Percentiles rank a stretch among this genome's conserved stretches.
These are phyloP conservation scores for Pseudocercospora macadamiae DNA, from an alignment of 2,329 filamentous ascomycete species.

Conservation along the genomic window DNA sequence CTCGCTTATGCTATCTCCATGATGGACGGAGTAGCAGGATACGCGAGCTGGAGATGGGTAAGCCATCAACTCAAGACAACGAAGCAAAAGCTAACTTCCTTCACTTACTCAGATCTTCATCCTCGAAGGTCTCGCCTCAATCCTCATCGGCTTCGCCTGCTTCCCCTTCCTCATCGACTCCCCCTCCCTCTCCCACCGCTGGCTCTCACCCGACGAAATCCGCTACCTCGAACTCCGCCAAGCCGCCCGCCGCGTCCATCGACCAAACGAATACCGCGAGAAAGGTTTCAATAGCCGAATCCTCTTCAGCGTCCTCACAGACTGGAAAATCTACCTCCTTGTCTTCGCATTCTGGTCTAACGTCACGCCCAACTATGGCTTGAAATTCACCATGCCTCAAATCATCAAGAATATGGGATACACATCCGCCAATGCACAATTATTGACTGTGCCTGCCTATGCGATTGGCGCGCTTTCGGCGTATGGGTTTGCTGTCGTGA, in stretches of 20 bases:
- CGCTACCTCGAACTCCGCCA: slow-evolving; percentile 19
- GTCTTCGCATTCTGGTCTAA: slow-evolving; percentile 42
- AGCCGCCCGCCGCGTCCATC: neutral
- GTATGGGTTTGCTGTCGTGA: slow-evolving; percentile 13
- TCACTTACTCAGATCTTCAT: slow-evolving; percentile 51
- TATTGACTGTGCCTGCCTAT: slow-evolving; percentile 36
- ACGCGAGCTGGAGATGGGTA: slow-evolving; percentile 38
- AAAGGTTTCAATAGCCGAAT: neutral
- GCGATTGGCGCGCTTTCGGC: slow-evolving; percentile 38
- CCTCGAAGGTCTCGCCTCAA: slow-evolving; percentile 60
- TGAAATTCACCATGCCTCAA: slow-evolving; percentile 25
- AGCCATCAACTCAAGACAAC: slow-evolving; percentile 28
- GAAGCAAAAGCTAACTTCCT: neutral
- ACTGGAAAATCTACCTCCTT: slow-evolving; percentile 53
- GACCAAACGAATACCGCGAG: neutral
- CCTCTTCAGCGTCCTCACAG: slow-evolving; percentile 44
- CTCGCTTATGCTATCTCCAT: slow-evolving; percentile 37
- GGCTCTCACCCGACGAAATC: slow-evolving; percentile 27
- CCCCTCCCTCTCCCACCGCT: slow-evolving; percentile 31
- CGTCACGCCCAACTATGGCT: neutral
- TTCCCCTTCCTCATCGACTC: slow-evolving; percentile 60
- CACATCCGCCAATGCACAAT: slow-evolving; percentile 27
- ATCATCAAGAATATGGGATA: slow-evolving; percentile 23
- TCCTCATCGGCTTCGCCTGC: slow-evolving; percentile 56
- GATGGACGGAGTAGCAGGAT: slow-evolving; percentile 41